A percentile compares a stretch with the other conserved stretches of the same genome.
These are phyloP conservation scores for Plasmopara muralis DNA, from an alignment of 352 stramenopile species.

Conservation along the genomic window DNA sequence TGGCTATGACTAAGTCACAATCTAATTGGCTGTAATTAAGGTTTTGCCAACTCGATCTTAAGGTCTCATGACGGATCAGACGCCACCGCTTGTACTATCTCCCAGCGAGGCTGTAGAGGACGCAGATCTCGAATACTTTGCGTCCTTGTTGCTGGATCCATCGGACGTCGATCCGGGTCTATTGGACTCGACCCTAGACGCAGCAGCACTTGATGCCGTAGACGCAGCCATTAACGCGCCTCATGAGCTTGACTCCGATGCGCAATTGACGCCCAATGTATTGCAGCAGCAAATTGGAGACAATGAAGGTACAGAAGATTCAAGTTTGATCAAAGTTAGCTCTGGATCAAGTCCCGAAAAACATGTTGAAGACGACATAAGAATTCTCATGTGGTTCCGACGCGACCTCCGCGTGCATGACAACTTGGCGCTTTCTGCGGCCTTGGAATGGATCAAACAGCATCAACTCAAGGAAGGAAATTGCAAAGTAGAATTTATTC, in stretches of 20 bases:
- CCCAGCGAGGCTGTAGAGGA: conserved; percentile 18
- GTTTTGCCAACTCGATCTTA: not conserved
- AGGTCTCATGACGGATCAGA: conserved; percentile 18
- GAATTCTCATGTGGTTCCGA: conserved; percentile 89
- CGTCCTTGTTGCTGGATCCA: conserved; percentile 33
- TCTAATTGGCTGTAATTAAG: too few relatives aligned
- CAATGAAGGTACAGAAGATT: not conserved
- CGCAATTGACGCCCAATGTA: not conserved
- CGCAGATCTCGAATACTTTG: conserved; percentile 35
- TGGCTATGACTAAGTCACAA: too few relatives aligned
- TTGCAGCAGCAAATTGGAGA: not conserved
- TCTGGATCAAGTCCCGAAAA: conserved; percentile 1
- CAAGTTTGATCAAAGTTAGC: conserved; percentile 3
- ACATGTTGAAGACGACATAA: conserved; percentile 20
- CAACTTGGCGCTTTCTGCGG: conserved; percentile 88
- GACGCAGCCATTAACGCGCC: conserved; percentile 27
- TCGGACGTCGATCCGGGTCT: conserved; percentile 22
- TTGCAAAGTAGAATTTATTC: conserved; percentile 46
- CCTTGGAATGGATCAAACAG: conserved; percentile 37
- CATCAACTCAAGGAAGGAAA: conserved; percentile 9
- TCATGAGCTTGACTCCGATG: conserved; percentile 5
- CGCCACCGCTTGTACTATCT: conserved; percentile 2
- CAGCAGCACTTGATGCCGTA: conserved; percentile 34
- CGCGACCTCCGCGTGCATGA: conserved; percentile 95
- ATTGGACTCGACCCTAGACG: conserved; percentile 22